phyloP scores from a whole-genome alignment of 495 filamentous ascomycete species.

The Talaromyces trachyspermus region DNA sequence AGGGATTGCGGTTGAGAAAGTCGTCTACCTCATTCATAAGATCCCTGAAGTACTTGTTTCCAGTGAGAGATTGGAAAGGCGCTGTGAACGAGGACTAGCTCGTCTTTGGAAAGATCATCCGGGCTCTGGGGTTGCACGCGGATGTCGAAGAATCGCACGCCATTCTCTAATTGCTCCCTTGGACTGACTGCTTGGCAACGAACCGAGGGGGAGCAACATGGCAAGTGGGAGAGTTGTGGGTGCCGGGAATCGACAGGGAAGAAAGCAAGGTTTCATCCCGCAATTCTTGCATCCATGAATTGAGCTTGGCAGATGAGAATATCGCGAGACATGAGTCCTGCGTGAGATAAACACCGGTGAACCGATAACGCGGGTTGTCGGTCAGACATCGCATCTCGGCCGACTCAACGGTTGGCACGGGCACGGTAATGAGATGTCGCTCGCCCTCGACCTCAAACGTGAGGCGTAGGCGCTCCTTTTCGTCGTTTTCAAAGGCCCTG shows the following conservation, averaged over 20 bases:
- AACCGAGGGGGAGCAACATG: slow-evolving; percentile 82
- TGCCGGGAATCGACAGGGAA: slow-evolving; percentile 84
- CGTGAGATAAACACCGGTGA: slow-evolving; percentile 67
- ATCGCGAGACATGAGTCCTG: slow-evolving; percentile 61
- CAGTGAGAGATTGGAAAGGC: slow-evolving; percentile 69
- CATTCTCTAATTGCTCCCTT: slow-evolving; percentile 73
- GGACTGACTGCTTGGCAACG: slow-evolving; percentile 83
- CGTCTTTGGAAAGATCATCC: slow-evolving; percentile 46
- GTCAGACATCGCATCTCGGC: slow-evolving; percentile 47
- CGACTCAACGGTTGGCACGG: slow-evolving; percentile 46
- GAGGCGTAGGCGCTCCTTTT: slow-evolving; percentile 52
- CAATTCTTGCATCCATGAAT: slow-evolving; percentile 75
- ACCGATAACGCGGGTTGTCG: slow-evolving; percentile 50
- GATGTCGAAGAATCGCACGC: slow-evolving; percentile 91
- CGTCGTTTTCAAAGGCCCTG: slow-evolving; percentile 31
- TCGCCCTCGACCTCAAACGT: slow-evolving; percentile 56
- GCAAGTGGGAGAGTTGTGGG: slow-evolving; percentile 87
- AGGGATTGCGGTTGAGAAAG: slow-evolving; percentile 73
- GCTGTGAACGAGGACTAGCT: slow-evolving; percentile 64
- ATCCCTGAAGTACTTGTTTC: slow-evolving; percentile 65
- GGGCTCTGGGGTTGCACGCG: slow-evolving; percentile 61
- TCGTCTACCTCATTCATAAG: slow-evolving; percentile 59
- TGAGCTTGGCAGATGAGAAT: slow-evolving; percentile 62
- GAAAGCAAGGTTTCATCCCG: slow-evolving; percentile 62
- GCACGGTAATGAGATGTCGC: slow-evolving; percentile 53